phyloP scores from a whole-genome alignment of 345 rosid species.

The Citrus glauca region DNA sequence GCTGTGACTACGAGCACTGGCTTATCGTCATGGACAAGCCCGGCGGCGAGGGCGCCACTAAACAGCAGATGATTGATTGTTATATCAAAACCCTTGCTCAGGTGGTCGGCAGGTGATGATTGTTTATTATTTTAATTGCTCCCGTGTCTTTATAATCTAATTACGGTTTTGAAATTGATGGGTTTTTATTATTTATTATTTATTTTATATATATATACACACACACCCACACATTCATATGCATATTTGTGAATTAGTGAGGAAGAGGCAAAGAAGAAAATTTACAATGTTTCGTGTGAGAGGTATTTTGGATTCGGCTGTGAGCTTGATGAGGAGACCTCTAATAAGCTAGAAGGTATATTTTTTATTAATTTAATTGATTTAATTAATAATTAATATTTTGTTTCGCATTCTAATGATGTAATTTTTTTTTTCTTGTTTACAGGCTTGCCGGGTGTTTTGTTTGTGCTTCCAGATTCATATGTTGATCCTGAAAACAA shows the following conservation, averaged over 20 bases:
- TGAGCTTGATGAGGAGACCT: constrained; percentile 94
- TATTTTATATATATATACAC: background rate
- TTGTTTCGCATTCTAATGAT: background rate
- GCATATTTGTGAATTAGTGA: constrained; percentile 37
- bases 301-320: constrained; percentile 95
- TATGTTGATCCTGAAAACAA: constrained; percentile 86
- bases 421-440: background rate
- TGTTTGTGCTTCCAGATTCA: constrained; percentile 92
- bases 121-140: background rate
- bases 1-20: constrained; percentile 96
- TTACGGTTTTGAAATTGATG: background rate
- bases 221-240: too few species aligned
- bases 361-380: background rate
- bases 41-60: constrained; percentile 79
- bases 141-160: too few species aligned
- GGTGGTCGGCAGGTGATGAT: constrained; percentile 65
- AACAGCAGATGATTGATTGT: constrained; percentile 94
- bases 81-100: constrained; percentile 78
- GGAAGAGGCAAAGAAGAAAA: constrained; percentile 89
- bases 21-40: constrained; percentile 96
- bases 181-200: background rate
- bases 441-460: constrained; percentile 80
- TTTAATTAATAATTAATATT: background rate
- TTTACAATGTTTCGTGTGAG: constrained; percentile 95
- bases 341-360: constrained; percentile 85